Evolutionary conservation across 2,329 filamentous ascomycete species (phyloP).

Genomic region (Fusarium sp.): DNA sequence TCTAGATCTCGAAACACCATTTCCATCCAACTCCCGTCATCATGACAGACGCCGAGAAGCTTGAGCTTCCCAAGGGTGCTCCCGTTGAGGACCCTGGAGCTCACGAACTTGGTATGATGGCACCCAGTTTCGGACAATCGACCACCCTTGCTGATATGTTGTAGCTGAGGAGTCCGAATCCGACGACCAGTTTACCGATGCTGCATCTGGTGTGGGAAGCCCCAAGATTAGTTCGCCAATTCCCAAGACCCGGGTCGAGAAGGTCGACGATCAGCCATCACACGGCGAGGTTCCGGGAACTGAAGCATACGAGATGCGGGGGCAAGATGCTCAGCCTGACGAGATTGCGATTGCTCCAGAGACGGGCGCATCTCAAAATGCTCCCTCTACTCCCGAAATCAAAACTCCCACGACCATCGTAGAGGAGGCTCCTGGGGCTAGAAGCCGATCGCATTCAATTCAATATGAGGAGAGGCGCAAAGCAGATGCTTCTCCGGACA

Average conservation of each 20-base stretch:
- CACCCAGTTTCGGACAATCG: background rate
- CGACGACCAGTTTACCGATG: constrained; percentile 77
- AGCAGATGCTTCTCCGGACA: constrained; percentile 66
- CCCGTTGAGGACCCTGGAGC: constrained; percentile 66
- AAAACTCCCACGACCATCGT: constrained; percentile 64
- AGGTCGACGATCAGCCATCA: constrained; percentile 62
- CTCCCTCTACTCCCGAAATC: constrained; percentile 34
- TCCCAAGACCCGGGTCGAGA: constrained; percentile 69
- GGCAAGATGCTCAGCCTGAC: constrained; percentile 69
- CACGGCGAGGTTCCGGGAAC: constrained; percentile 73
- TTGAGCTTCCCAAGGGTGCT: constrained; percentile 50
- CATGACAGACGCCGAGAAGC: constrained; percentile 49
- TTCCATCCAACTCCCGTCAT: constrained; percentile 2
- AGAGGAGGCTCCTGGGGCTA: constrained; percentile 63
- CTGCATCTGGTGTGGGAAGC: constrained; percentile 64
- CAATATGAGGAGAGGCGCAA: constrained; percentile 60
- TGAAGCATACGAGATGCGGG: constrained; percentile 66
- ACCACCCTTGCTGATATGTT: constrained; percentile 40
- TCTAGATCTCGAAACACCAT: constrained; percentile 19
- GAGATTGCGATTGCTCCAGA: constrained; percentile 64
- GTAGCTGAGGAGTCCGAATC: constrained; percentile 68
- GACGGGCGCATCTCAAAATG: constrained; percentile 38
- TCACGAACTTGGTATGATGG: constrained; percentile 65
- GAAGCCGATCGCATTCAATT: constrained; percentile 54
- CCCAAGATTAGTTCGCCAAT: constrained; percentile 62